Percentiles rank a stretch among this genome's conserved stretches.
Evolutionary conservation across 169 alveolate species (phyloP).

Genomic region (Eimeria brunetti): DNA sequence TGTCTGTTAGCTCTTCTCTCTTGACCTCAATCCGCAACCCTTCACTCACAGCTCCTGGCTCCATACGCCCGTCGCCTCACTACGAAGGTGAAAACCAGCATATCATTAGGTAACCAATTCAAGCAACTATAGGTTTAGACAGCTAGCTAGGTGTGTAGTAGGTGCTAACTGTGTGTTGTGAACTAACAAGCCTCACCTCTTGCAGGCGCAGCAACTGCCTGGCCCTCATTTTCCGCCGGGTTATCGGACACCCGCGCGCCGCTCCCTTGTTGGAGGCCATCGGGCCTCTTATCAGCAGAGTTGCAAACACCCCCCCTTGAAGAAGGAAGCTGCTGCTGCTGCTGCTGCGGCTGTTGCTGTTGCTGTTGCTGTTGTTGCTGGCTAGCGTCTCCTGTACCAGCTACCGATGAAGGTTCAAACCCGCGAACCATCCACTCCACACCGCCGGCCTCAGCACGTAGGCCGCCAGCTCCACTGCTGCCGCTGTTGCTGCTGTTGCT

Average conservation of each 20-base stretch:
- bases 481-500: slow-evolving; percentile 73
- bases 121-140: background rate
- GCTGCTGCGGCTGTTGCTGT: slow-evolving; percentile 20
- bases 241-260: slow-evolving; percentile 17
- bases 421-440: slow-evolving; percentile 64
- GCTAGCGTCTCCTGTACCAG: slow-evolving; percentile 6
- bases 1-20: background rate
- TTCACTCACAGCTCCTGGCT: background rate
- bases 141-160: background rate
- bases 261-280: slow-evolving; percentile 29
- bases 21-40: background rate
- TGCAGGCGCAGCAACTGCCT: slow-evolving; percentile 12
- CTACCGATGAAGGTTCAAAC: background rate
- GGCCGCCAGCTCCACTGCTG: slow-evolving; percentile 42
- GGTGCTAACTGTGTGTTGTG: background rate
- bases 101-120: background rate
- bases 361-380: slow-evolving; percentile 55
- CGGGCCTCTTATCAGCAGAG: slow-evolving; percentile 11
- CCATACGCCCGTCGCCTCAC: background rate
- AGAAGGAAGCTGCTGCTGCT: slow-evolving; percentile 33
- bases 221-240: slow-evolving; percentile 23
- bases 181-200: slow-evolving; percentile 24
- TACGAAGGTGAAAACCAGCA: background rate
- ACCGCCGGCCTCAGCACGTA: slow-evolving; percentile 43
- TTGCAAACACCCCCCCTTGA: background rate